Base-by-base conservation (phyloP, 306 rosid species). In the Sesbania bispinosa region DNA sequence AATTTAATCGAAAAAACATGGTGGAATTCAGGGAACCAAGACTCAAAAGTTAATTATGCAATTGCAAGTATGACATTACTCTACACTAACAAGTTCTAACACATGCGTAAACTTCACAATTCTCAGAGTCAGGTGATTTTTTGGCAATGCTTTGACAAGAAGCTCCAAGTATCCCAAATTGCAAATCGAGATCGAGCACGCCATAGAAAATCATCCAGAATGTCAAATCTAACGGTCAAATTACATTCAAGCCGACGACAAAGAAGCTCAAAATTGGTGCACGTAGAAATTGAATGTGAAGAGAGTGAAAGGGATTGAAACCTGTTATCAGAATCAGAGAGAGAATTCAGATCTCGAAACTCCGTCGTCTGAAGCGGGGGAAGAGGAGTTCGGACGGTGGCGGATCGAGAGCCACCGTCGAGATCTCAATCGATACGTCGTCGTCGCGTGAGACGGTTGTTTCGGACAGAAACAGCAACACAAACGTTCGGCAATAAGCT, bases 351-450 rank as follows among this genome's bases (percentile, higher is more conserved):
- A 85, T 79, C 83, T 58, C 52, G 81, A 16, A 10, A 51, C 18
- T 33, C 0, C 26, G 62, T 74, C 23, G 59, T 6, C 13, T 50
- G 78, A 46, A 57, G 57, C 32, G 75, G 81, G 21, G 85, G 64
- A 38, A 27, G 39, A 45, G 15, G 69, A 67, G 36, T 13, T 42
- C 5, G 58, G 81, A 73, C 79, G 87, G 88, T 75, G 83, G 77
- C 61, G 60, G 77, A 70, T 62, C 53, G 55, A 73, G 54, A 48
- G 77, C 73, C 82, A 76, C 85, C 80, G 85, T 73, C 67, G 80
- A 76, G 75, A 79, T 73, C 66, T 47, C 50, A 52, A 68, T 21
- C 6, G 79, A 64, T 43, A 46, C 66, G 81, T 20, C 52, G 81
- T 20, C 32, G 62, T 33, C 5, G 20, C 13, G 68, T 1, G 64